Base-by-base conservation (phyloP, 2,329 filamentous ascomycete genomes). In the Arthrobotrys sinensis region DNA sequence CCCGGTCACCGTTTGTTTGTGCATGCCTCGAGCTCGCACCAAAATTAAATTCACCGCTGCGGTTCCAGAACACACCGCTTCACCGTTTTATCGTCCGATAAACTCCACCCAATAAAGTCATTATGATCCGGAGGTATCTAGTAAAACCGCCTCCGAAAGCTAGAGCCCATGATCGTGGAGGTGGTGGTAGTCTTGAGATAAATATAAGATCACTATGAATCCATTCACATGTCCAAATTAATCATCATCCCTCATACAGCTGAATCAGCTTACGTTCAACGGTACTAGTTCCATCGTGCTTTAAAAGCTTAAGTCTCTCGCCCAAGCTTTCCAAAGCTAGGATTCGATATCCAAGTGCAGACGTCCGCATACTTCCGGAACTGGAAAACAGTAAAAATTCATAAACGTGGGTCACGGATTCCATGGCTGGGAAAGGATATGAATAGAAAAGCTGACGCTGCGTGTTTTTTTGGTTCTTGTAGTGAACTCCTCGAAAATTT, bases 401-500 rank as follows among this genome's bases (percentile, higher is more conserved):
- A 19, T 12, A 21, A 57, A 48, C 40, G 38, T 57, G 52, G 38
- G 48, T 67, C 28, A 40, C 12, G 32, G 53, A 62, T 65, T 52
- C 43, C 19, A 60, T 65, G 48, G 32, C 24, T 28, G 24, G 40
- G 65, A 32, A 46, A 28, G 19, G 10, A 46, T 50, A 66, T 28
- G 62, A 50, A 43, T 63, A 40, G 55, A 43, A 36, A 8, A 60
- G 55, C 55, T 60, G 19, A 60, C 36, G 55, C 34, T 10, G 55
- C 55, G 43, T 60, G 11, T 24, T 40, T 60, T 60, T 60, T 53
- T 34, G 3, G 4, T 14, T 60, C 16, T 40, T 16, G 28, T 32
- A 38, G 55, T 43, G 67, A 71, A 71, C 68, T 72, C 57, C 46
- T 53, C 53, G 53, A 60, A 60, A 73, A 73, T 73, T 66, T 65